These are phyloP conservation scores for Juglanconis oblonga DNA, from an alignment of 2,329 filamentous ascomycete species.

Conservation along the genomic window DNA sequence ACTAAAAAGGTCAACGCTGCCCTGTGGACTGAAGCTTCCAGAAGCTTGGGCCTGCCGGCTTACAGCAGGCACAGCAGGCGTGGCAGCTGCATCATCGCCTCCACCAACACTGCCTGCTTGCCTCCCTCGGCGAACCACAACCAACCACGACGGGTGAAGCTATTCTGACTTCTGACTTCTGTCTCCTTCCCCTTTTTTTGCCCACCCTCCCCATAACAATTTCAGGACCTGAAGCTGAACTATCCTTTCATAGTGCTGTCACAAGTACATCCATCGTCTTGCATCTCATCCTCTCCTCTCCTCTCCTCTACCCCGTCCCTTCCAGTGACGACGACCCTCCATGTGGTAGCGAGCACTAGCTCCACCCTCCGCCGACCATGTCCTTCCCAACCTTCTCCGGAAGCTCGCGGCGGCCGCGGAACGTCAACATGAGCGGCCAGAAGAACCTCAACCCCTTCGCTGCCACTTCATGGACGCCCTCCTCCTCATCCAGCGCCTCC, in stretches of 20 bases:
- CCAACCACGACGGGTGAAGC: neutral
- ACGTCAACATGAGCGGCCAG: slow-evolving; percentile 91
- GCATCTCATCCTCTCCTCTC: neutral
- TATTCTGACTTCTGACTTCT: neutral
- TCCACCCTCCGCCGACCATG: slow-evolving; percentile 51
- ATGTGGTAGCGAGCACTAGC: slow-evolving; percentile 1
- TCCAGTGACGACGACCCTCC: neutral
- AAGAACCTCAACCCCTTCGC: slow-evolving; percentile 73
- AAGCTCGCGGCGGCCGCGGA: slow-evolving; percentile 76
- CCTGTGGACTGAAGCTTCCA: slow-evolving; percentile 22
- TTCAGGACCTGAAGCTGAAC: too few relatives aligned
- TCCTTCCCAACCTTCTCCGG: slow-evolving; percentile 84
- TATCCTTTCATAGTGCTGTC: too few relatives aligned
- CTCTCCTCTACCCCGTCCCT: neutral
- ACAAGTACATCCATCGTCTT: neutral
- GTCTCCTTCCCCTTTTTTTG: neutral
- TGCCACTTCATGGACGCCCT: slow-evolving; percentile 55
- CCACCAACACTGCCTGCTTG: neutral
- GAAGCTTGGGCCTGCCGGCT: slow-evolving; percentile 10
- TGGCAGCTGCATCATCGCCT: neutral
- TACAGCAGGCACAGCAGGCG: neutral
- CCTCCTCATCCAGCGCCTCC: slow-evolving; percentile 62
- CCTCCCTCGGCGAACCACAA: neutral
- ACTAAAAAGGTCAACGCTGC: slow-evolving; percentile 2
- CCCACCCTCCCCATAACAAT: too few relatives aligned